Base-by-base conservation (phyloP, 805 yeast species). In the Huiozyma naganishii region DNA sequence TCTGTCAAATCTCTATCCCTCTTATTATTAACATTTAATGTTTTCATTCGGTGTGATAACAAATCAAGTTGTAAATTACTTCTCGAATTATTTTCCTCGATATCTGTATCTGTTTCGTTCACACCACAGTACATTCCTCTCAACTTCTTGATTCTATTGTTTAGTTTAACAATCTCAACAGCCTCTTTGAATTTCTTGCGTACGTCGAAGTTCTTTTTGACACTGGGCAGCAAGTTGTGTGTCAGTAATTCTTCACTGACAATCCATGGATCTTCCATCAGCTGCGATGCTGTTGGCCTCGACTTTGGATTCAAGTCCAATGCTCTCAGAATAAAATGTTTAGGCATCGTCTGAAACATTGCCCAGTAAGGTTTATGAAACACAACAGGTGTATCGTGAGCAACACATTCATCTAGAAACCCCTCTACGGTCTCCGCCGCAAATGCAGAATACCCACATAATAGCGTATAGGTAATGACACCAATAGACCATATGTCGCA, bases 401-500 rank as follows among this genome's bases (percentile, higher is more conserved):
- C 62, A 42, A 72, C 68, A 45, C 86, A 92, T 61, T 90, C 97
- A 37, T 74, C 75, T 39, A 90, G 64, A 59, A 92, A 90, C 44
- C 84, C 94, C 44, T 72, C 74, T 1, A 83, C 86, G 40, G 77
- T 80, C 57, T 89, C 95, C 0, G 95, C 78, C 39, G 88, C 68
- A 63, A 90, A 87, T 3, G 97, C 96, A 6, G 95, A 82, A 60
- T 88, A 87, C 0, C 98, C 98, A 52, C 90, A 86, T 39, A 90
- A 69, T 40, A 89, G 66, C 0, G 97, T 89, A 62, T 87, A 92
- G 0, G 95, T 77, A 38, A 90, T 85, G 6, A 90, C 95, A 35
- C 98, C 98, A 36, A 90, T 59, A 1, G 95, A 83, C 98, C 98
- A 90, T 44, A 90, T 76, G 61, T 90, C 98, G 65, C 96, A 90